Evolutionary conservation across 495 filamentous ascomycete genomes (phyloP), one percentile per base, ranked within the genome.

Genomic region (Aspergillus conjunctus): DNA sequence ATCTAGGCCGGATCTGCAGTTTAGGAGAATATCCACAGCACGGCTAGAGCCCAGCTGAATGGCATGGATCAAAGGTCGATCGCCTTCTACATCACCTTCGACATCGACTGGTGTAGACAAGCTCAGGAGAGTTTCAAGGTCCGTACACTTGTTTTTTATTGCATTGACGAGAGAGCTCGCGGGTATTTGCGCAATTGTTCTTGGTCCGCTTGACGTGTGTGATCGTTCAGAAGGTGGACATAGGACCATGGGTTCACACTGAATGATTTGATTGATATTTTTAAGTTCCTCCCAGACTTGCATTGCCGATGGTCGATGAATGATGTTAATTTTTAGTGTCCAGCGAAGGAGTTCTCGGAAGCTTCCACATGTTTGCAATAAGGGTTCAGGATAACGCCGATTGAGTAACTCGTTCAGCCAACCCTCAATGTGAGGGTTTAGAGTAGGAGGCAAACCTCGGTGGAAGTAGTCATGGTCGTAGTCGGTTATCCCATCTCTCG

Each of bases 401-500:
- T 44, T 3, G n/a, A 46, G 46, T 8, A 64, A 30, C 1, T 15
- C 32, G 2, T 41, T 7, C 0, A 64, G 20, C 64, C 64, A 66
- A 3, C 3, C 5, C 20, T 57, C n/a, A 21, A 66, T 55, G 43
- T 63, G 64, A 3, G 64, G 64, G 30, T 63, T 66, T 0, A 66
- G 57, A 32, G 31, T 32, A 3, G 39, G 18, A 17, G 64, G 64
- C 0, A 48, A 21, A 2, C 33, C 60, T 31, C 64, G 52, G 33
- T 58, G 18, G 49, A 63, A 66, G 20, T 54, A 52, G 32, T 66
- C 64, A 37, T 60, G 30, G 8, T 31, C 26, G 37, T 60, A 58
- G 12, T 14, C 7, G 2, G 53, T 41, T 0, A 14, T 34, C 2
- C 64, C 57, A 51, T 63, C 64, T 5, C 8, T 46, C 7, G 6